Conservation (phyloP, 257 asterid genomes). For the Datura wrightii region DNA sequence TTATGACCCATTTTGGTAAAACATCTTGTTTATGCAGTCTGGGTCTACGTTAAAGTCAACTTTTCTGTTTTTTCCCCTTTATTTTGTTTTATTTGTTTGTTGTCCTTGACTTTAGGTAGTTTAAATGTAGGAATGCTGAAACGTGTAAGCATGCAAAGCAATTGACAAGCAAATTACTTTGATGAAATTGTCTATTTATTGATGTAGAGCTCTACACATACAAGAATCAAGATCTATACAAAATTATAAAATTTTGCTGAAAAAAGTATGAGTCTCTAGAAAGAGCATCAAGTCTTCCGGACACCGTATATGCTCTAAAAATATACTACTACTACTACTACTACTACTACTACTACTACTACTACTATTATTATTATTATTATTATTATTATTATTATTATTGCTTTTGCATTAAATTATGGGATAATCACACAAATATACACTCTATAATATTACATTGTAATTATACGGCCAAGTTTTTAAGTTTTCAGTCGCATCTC, state of each 20-base stretch:
- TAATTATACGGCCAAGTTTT: no score
- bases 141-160: background rate
- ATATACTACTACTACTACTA: background rate
- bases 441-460: no score
- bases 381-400: background rate
- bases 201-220: background rate
- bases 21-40: conserved; percentile 13
- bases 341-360: background rate
- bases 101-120: conserved; percentile 6
- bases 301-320: background rate
- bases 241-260: background rate
- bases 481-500: no score
- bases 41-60: conserved; percentile 4
- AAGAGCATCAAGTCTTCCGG: background rate
- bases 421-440: no score
- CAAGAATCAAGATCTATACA: background rate
- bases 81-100: background rate
- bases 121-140: background rate
- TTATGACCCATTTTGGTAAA: conserved; percentile 4
- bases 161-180: conserved; percentile 26
- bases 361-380: background rate
- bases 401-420: background rate
- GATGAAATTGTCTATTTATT: conserved; percentile 18
- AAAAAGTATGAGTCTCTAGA: background rate
- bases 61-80: background rate